A percentile compares a stretch with the other conserved stretches of the same genome.
These are phyloP conservation scores for Paraglomus brasilianum DNA, from an alignment of 192 early-diverging fungal genomes.

Conservation along the genomic window DNA sequence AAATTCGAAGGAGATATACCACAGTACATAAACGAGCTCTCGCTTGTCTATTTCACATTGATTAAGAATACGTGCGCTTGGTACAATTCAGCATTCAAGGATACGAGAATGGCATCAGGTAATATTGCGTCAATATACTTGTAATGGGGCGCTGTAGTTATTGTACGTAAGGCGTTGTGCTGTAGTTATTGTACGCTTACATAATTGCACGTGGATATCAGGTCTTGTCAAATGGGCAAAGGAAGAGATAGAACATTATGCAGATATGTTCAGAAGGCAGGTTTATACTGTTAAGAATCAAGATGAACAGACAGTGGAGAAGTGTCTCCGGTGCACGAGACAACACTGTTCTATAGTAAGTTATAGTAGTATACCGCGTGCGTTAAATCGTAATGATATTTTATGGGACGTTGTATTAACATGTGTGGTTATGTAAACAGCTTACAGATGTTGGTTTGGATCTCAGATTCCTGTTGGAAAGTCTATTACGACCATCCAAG, in stretches of 20 bases:
- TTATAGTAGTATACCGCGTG: neutral
- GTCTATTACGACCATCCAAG: neutral
- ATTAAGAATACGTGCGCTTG: conserved; percentile 96
- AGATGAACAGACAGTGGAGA: neutral
- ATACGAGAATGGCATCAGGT: conserved; percentile 87
- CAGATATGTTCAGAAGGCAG: conserved; percentile 55
- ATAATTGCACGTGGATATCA: conserved; percentile 8
- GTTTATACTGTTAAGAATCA: conserved; percentile 16
- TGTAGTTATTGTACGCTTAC: neutral
- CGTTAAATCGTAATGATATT: no score
- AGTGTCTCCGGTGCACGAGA: conserved; percentile 17
- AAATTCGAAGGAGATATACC: conserved; percentile 87
- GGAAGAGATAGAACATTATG: conserved; percentile 82
- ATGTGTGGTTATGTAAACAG: neutral
- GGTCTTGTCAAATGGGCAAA: conserved; percentile 92
- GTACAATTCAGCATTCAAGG: conserved; percentile 87
- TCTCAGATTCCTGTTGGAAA: conserved; percentile 28
- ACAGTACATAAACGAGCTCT: conserved; percentile 81
- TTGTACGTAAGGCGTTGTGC: neutral
- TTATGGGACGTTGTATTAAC: no score
- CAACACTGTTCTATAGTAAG: conserved; percentile 30
- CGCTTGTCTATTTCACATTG: conserved; percentile 84
- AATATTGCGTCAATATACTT: conserved; percentile 9
- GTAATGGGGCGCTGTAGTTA: neutral
- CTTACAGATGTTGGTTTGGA: conserved; percentile 25